These are phyloP conservation scores for Arachis monticola DNA, from an alignment of 331 rosid genomes.

Conservation along the genomic window DNA sequence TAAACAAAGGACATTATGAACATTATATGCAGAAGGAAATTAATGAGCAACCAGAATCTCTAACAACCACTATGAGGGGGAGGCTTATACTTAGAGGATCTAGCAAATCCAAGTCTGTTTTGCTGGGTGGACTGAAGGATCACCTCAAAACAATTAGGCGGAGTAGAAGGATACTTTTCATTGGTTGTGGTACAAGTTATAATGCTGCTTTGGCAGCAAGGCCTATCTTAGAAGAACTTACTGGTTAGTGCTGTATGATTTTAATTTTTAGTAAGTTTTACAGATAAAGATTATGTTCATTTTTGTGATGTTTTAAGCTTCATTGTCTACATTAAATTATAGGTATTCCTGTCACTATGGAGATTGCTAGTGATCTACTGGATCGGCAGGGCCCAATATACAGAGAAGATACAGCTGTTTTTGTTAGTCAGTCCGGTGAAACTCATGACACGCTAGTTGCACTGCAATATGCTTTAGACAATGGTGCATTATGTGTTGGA, in stretches of 20 bases:
- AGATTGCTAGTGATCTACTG: slow-evolving; percentile 97
- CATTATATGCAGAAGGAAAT: slow-evolving; percentile 99
- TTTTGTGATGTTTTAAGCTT: slow-evolving; percentile 30
- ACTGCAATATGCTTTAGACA: slow-evolving; percentile 89
- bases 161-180: slow-evolving; percentile 87
- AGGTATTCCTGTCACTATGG: slow-evolving; percentile 99
- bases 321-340: slow-evolving; percentile 40
- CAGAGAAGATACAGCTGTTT: slow-evolving; percentile 95
- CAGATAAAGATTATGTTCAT: slow-evolving; percentile 22
- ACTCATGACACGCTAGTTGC: slow-evolving; percentile 95
- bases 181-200: slow-evolving; percentile 99
- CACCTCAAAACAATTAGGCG: slow-evolving; percentile 97
- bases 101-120: slow-evolving; percentile 77
- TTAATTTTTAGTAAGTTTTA: slow-evolving; percentile 29
- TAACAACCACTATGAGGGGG: slow-evolving; percentile 98
- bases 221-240: slow-evolving; percentile 97
- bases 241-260: slow-evolving; percentile 63
- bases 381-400: slow-evolving; percentile 96
- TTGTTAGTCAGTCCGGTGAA: slow-evolving; percentile 99
- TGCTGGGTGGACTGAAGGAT: slow-evolving; percentile 95
- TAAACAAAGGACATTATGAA: slow-evolving; percentile 88
- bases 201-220: slow-evolving; percentile 99
- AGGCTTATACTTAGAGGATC: slow-evolving; percentile 82
- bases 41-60: slow-evolving; percentile 95
- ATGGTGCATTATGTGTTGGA: slow-evolving; percentile 97